These are phyloP conservation scores for Colletotrichum cereale DNA, from an alignment of 2,329 filamentous ascomycete species.

Conservation along the genomic window DNA sequence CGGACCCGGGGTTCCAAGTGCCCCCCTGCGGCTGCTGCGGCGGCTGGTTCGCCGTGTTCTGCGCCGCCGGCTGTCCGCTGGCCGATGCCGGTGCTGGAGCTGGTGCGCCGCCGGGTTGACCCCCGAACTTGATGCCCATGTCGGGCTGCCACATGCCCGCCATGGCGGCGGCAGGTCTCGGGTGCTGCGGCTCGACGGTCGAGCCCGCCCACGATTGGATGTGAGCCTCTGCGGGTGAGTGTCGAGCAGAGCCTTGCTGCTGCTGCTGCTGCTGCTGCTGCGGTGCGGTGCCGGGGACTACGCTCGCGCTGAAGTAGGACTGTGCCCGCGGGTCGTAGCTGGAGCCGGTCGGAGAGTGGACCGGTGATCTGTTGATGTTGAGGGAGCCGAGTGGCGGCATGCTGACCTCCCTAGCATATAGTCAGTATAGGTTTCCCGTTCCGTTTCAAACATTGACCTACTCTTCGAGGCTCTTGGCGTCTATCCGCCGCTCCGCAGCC, in stretches of 20 bases:
- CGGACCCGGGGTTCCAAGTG: constrained; percentile 71
- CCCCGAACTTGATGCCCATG: constrained; percentile 83
- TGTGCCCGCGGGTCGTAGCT: constrained; percentile 39
- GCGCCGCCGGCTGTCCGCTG: constrained; percentile 43
- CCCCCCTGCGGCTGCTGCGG: constrained; percentile 50
- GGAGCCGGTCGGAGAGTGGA: constrained; percentile 42
- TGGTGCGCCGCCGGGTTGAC: constrained; percentile 48
- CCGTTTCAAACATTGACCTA: constrained; percentile 56
- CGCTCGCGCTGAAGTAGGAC: constrained; percentile 40
- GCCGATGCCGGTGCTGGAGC: constrained; percentile 31
- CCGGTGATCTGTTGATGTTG: constrained; percentile 50
- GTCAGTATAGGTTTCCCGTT: constrained; percentile 16
- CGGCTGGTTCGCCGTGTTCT: constrained; percentile 34
- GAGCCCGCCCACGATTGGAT: constrained; percentile 70
- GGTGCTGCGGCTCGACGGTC: constrained; percentile 69
- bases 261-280: constrained; percentile 34
- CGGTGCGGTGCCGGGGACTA: constrained; percentile 32
- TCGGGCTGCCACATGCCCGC: constrained; percentile 80
- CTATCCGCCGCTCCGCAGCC: constrained; percentile 82
- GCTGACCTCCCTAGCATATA: constrained; percentile 58
- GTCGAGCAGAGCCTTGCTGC: constrained; percentile 39
- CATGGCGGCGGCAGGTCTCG: constrained; percentile 59
- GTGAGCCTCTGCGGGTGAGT: constrained; percentile 58
- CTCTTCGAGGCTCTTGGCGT: constrained; percentile 84
- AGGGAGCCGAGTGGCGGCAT: constrained; percentile 65